Base-by-base conservation (phyloP, 768 basidiomycete genomes). In the Boletus rubescentipes region DNA sequence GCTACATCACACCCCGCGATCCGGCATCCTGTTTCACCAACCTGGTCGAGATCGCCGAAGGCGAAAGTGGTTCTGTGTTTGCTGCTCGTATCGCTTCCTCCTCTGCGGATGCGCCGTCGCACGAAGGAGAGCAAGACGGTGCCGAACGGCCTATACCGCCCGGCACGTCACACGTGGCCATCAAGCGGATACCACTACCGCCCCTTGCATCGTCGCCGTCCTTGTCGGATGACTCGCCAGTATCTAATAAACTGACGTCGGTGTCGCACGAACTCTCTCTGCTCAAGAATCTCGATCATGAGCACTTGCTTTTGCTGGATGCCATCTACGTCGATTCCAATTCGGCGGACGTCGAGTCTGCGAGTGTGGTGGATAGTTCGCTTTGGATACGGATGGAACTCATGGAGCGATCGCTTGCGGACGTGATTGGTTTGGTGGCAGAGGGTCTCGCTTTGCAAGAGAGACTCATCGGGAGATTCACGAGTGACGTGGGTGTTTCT, bases 351-450 rank as follows among this genome's bases (percentile, higher is more conserved):
- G 16, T 15, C 3, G 44, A 49, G 20, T 51, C 45, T 26, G 49
- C 56, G 4, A 26, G 30, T 4, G 32, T 29, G 8, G 59, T 72
- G 20, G 85, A 84, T 53, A 82, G 83, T 57, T 79, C 84, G 53
- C 69, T 93, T 35, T 93, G 91, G 91, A 86, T 93, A 45, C 75
- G 86, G 57, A 93, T 93, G 91, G 90, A 92, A 67, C 80, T 93
- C 31, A 91, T 93, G 91, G 89, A 91, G 62, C 78, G 90, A 57
- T 91, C 89, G 65, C 73, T 93, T 60, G 91, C 91, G 61, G 91
- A 93, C 67, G 79, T 93, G 42, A 76, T 93, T 15, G 81, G 76
- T 15, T 68, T 91, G 18, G 81, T 81, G 8, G 79, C 73, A 12
- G 76, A 82, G 55, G 89, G 88, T 0, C 68, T 91, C 35, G 75